These are phyloP conservation scores for Paracamarosporium sp. DNA, from an alignment of 2,329 filamentous ascomycete species.

Conservation along the genomic window DNA sequence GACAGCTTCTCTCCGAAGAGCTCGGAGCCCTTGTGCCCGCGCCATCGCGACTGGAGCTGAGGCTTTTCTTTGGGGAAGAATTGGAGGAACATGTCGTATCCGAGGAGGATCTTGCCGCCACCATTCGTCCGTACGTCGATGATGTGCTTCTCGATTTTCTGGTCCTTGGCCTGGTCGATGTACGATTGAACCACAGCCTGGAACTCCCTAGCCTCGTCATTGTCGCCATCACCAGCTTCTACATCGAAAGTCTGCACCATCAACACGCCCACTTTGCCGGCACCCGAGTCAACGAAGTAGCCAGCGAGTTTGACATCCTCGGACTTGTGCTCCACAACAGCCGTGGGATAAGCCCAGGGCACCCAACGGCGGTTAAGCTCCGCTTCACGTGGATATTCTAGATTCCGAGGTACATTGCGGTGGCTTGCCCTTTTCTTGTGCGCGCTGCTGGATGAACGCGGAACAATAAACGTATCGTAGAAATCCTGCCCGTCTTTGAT, in stretches of 20 bases:
- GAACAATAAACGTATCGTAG: slow-evolving; percentile 45
- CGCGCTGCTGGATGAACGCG: slow-evolving; percentile 17
- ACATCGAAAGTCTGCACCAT: slow-evolving; percentile 51
- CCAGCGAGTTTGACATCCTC: slow-evolving; percentile 48
- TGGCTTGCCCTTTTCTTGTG: slow-evolving; percentile 33
- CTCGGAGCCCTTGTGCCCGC: slow-evolving; percentile 48
- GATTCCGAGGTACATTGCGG: slow-evolving; percentile 29
- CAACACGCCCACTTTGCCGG: slow-evolving; percentile 56
- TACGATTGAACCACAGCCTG: slow-evolving; percentile 51
- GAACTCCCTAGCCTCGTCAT: slow-evolving; percentile 37
- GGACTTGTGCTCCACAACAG: slow-evolving; percentile 42
- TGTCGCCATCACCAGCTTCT: slow-evolving; percentile 13
- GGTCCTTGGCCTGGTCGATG: slow-evolving; percentile 54
- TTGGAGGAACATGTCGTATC: slow-evolving; percentile 58
- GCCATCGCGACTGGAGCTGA: slow-evolving; percentile 55
- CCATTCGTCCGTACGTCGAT: slow-evolving; percentile 69
- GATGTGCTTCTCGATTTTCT: slow-evolving; percentile 64
- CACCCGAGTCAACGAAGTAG: slow-evolving; percentile 52
- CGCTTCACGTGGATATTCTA: slow-evolving; percentile 37
- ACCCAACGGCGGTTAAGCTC: slow-evolving; percentile 31
- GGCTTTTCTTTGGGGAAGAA: slow-evolving; percentile 58
- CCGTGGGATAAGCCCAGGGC: slow-evolving; percentile 44
- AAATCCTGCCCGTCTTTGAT: slow-evolving; percentile 47
- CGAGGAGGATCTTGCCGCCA: slow-evolving; percentile 58
- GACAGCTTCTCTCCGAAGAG: slow-evolving; percentile 33